phyloP scores from a whole-genome alignment of 2,329 filamentous ascomycete genomes.

The Penicillium sp. region DNA sequence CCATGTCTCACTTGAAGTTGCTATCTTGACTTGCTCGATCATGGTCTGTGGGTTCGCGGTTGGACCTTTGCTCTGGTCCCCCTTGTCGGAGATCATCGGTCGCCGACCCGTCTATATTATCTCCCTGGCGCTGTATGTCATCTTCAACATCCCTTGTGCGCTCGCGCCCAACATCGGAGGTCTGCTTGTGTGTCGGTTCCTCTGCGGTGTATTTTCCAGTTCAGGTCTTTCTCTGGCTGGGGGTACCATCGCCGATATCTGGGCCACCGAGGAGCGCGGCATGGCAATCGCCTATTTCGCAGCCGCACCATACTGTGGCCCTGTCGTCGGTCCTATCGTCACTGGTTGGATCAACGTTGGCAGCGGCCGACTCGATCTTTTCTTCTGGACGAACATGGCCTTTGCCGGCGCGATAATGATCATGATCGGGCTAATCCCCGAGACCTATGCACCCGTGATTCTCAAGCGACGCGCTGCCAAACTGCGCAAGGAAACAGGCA shows the following conservation, averaged over 20 bases:
- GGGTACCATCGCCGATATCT: slow-evolving; percentile 59
- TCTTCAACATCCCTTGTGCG: slow-evolving; percentile 42
- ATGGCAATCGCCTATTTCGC: slow-evolving; percentile 81
- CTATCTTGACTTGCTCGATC: slow-evolving; percentile 68
- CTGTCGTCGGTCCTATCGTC: slow-evolving; percentile 70
- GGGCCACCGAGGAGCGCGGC: slow-evolving; percentile 75
- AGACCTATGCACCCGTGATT: slow-evolving; percentile 40
- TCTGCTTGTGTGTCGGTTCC: slow-evolving; percentile 32
- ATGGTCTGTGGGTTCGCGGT: slow-evolving; percentile 79
- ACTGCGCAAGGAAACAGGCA: slow-evolving; percentile 37
- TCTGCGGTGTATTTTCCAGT: slow-evolving; percentile 36
- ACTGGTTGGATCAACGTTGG: slow-evolving; percentile 67
- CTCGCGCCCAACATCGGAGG: slow-evolving; percentile 35
- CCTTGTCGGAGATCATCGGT: slow-evolving; percentile 36
- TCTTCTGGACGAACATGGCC: slow-evolving; percentile 38
- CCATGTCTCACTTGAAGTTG: slow-evolving; percentile 69
- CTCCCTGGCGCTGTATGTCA: slow-evolving; percentile 34
- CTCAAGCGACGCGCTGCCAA: slow-evolving; percentile 36
- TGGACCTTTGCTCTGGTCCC: slow-evolving; percentile 35
- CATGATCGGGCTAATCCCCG: slow-evolving; percentile 31
- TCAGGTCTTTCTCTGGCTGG: slow-evolving; percentile 33
- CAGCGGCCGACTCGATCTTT: slow-evolving; percentile 33
- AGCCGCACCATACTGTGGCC: slow-evolving; percentile 76
- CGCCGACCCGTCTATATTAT: slow-evolving; percentile 38
- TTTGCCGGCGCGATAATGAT: slow-evolving; percentile 31